Conservation (phyloP, 2,329 filamentous ascomycete species). For the Penicillium janthinellum region DNA sequence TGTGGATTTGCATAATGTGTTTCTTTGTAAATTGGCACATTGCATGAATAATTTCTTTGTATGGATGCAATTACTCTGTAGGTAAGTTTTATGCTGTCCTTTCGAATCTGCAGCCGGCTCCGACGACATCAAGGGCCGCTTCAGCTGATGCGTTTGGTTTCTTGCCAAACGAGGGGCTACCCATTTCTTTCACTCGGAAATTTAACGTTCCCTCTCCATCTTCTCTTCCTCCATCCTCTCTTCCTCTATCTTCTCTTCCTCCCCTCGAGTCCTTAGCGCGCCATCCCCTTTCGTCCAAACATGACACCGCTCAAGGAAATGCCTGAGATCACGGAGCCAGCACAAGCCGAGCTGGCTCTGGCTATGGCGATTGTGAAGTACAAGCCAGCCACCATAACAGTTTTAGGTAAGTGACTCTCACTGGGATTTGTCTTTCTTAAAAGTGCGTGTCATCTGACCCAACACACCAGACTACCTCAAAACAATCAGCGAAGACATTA, state of each 20-base stretch:
- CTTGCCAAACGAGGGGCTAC: neutral
- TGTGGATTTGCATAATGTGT: too few relatives aligned
- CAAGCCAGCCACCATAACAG: conserved; percentile 38
- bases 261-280: too few relatives aligned
- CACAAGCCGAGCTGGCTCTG: conserved; percentile 43
- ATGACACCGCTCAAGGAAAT: conserved; percentile 18
- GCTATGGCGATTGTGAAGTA: conserved; percentile 47
- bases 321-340: conserved; percentile 33
- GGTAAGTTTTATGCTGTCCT: too few relatives aligned
- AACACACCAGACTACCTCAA: conserved; percentile 36
- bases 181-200: neutral
- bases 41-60: too few relatives aligned
- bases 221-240: too few relatives aligned
- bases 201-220: too few relatives aligned
- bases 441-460: neutral
- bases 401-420: conserved; percentile 37
- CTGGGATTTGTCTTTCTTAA: neutral
- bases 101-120: neutral
- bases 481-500: conserved; percentile 34
- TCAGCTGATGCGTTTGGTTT: neutral
- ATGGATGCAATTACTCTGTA: too few relatives aligned
- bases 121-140: neutral
- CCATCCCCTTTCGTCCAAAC: neutral
- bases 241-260: too few relatives aligned
- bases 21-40: too few relatives aligned